Percentiles rank a stretch among this genome's conserved stretches.
phyloP scores from a whole-genome alignment of 257 asterid species.

The Scutellaria galericulata region DNA sequence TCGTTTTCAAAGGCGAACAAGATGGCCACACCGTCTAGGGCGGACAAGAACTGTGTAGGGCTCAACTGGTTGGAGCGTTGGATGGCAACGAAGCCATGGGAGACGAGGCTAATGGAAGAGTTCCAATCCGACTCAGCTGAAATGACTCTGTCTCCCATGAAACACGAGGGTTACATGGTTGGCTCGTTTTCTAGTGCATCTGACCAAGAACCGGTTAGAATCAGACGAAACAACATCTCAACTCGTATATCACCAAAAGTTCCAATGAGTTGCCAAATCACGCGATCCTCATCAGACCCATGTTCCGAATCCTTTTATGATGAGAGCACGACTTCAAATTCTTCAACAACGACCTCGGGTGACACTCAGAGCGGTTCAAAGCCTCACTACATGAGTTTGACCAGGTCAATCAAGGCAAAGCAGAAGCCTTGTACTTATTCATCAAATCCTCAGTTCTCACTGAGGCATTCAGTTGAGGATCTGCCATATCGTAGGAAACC shows the following conservation, averaged over 20 bases:
- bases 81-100: slow-evolving; percentile 74
- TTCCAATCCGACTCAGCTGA: slow-evolving; percentile 31
- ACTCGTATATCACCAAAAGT: slow-evolving; percentile 51
- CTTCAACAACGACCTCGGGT: slow-evolving; percentile 69
- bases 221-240: slow-evolving; percentile 30
- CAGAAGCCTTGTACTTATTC: slow-evolving; percentile 38
- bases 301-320: slow-evolving; percentile 56
- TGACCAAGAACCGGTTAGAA: slow-evolving; percentile 38
- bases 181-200: slow-evolving; percentile 48
- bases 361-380: slow-evolving; percentile 50
- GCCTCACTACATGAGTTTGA: slow-evolving; percentile 76
- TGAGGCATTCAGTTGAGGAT: slow-evolving; percentile 64
- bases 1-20: slow-evolving; percentile 43
- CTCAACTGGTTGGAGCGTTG: slow-evolving; percentile 76
- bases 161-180: not conserved
- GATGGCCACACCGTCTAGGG: slow-evolving; percentile 40
- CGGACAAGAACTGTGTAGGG: slow-evolving; percentile 41
- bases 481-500: slow-evolving; percentile 50
- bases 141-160: slow-evolving; percentile 12
- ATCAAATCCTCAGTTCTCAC: slow-evolving; percentile 36
- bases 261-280: slow-evolving; percentile 51
- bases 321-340: slow-evolving; percentile 73
- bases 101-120: slow-evolving; percentile 45
- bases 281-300: slow-evolving; percentile 61
- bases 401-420: slow-evolving; percentile 55